Conservation (phyloP, 2,329 filamentous ascomycete species). For the Whalleya microplaca region DNA sequence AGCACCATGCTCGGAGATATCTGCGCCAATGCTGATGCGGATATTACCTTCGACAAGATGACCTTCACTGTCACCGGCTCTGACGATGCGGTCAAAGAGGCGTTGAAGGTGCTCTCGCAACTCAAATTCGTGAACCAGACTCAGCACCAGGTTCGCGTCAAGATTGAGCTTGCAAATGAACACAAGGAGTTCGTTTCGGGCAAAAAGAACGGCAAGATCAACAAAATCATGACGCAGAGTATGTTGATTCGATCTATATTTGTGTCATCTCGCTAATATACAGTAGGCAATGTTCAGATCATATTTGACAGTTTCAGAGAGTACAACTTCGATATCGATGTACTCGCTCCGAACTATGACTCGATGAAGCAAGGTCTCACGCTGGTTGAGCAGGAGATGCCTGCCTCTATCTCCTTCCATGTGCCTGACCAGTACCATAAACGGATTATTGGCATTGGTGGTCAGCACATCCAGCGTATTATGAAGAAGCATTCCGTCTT, state of each 20-base stretch:
- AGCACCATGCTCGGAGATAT: slow-evolving; percentile 93
- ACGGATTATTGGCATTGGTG: slow-evolving; percentile 97
- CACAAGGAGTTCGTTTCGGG: slow-evolving; percentile 99
- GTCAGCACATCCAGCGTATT: slow-evolving; percentile 97
- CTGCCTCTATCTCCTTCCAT: slow-evolving; percentile 97
- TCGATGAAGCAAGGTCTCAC: slow-evolving; percentile 91
- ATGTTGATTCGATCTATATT: slow-evolving; percentile 33
- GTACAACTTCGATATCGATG: slow-evolving; percentile 99
- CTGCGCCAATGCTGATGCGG: slow-evolving; percentile 93
- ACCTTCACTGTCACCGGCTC: slow-evolving; percentile 94
- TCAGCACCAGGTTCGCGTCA: slow-evolving; percentile 92
- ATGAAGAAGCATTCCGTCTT: slow-evolving; percentile 99
- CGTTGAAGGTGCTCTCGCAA: slow-evolving; percentile 91
- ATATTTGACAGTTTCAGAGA: slow-evolving; percentile 99
- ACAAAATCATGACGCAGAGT: slow-evolving; percentile 99
- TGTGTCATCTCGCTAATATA: slow-evolving; percentile 31
- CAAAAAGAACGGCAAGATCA: slow-evolving; percentile 99
- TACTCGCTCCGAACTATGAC: slow-evolving; percentile 89
- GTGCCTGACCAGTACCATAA: slow-evolving; percentile 99
- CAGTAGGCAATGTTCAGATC: slow-evolving; percentile 86
- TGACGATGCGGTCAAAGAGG: slow-evolving; percentile 93
- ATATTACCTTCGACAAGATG: slow-evolving; percentile 92
- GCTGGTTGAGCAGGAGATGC: slow-evolving; percentile 98
- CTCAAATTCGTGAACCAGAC: slow-evolving; percentile 86
- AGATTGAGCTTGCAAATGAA: slow-evolving; percentile 98